A percentile compares a stretch with the other conserved stretches of the same genome.
Conservation (phyloP, 108 stramenopile species). For the Cyclotella atomus region DNA sequence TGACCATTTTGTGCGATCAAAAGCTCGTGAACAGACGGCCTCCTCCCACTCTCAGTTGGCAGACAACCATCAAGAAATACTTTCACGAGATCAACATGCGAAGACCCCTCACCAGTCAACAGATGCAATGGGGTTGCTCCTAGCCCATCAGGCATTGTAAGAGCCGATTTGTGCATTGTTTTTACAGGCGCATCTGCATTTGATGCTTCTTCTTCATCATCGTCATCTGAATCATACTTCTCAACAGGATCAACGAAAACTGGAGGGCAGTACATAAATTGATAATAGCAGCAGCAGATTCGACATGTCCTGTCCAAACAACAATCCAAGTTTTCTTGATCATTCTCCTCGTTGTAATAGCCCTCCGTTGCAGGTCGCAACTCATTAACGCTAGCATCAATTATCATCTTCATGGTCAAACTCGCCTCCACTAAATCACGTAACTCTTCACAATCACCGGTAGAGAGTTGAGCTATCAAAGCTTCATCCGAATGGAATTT, state of each 20-base stretch:
- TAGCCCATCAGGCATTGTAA: slow-evolving; percentile 40
- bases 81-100: slow-evolving; percentile 27
- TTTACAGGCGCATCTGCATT: not conserved
- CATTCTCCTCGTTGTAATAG: not conserved
- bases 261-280: slow-evolving; percentile 25
- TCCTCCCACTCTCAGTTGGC: not conserved
- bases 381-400: slow-evolving; percentile 26
- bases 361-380: not conserved
- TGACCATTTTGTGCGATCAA: slow-evolving; percentile 27
- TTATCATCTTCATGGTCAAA: slow-evolving; percentile 22
- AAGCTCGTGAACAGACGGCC: slow-evolving; percentile 24
- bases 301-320: not conserved
- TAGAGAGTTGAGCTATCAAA: not conserved
- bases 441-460: not conserved
- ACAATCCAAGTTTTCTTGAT: not conserved
- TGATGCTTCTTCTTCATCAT: slow-evolving; percentile 7
- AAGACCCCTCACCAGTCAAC: slow-evolving; percentile 29
- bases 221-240: not conserved
- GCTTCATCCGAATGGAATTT: slow-evolving; percentile 5
- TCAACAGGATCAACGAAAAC: slow-evolving; percentile 6
- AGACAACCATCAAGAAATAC: slow-evolving; percentile 16
- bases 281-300: slow-evolving; percentile 7
- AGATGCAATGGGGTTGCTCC: slow-evolving; percentile 39
- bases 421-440: not conserved
- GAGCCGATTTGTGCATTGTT: slow-evolving; percentile 25